phyloP scores from a whole-genome alignment of 106 monocot genomes.

The Dendrobium catenatum region DNA sequence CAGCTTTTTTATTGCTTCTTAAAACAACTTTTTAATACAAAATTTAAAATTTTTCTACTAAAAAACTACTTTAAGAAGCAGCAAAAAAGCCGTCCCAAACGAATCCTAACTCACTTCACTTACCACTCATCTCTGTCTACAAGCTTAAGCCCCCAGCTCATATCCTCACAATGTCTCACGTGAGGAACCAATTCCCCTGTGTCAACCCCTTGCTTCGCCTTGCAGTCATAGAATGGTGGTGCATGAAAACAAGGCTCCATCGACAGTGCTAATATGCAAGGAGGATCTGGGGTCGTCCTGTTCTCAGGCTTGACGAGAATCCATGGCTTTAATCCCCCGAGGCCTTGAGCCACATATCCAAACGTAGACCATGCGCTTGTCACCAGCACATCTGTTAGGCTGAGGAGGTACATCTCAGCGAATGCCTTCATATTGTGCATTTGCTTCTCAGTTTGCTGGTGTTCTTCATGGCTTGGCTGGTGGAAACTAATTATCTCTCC shows the following conservation, averaged over 20 bases:
- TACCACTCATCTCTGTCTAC: constrained; percentile 51
- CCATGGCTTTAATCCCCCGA: constrained; percentile 57
- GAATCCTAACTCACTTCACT: neutral
- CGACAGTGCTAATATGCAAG: constrained; percentile 35
- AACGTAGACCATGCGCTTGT: constrained; percentile 68
- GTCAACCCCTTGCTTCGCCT: constrained; percentile 17
- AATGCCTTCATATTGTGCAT: constrained; percentile 64
- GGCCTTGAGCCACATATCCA: constrained; percentile 61
- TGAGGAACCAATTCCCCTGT: constrained; percentile 33
- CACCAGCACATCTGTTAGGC: constrained; percentile 42
- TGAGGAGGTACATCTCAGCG: constrained; percentile 70
- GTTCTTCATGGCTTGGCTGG: constrained; percentile 66
- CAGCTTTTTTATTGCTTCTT: too few species aligned
- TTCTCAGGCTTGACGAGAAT: constrained; percentile 41
- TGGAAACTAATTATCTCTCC: constrained; percentile 42
- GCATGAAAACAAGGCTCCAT: constrained; percentile 69
- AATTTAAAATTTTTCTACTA: too few species aligned
- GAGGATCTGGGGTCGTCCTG: constrained; percentile 25
- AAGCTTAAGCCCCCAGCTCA: constrained; percentile 51
- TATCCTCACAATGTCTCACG: constrained; percentile 51
- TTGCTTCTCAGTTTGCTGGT: constrained; percentile 43
- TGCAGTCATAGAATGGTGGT: constrained; percentile 50
- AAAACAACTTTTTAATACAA: too few species aligned
- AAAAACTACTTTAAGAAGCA: too few species aligned
- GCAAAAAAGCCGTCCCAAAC: too few species aligned